Evolutionary conservation across 2,329 filamentous ascomycete genomes (phyloP).

Genomic region (Ciborinia camelliae): DNA sequence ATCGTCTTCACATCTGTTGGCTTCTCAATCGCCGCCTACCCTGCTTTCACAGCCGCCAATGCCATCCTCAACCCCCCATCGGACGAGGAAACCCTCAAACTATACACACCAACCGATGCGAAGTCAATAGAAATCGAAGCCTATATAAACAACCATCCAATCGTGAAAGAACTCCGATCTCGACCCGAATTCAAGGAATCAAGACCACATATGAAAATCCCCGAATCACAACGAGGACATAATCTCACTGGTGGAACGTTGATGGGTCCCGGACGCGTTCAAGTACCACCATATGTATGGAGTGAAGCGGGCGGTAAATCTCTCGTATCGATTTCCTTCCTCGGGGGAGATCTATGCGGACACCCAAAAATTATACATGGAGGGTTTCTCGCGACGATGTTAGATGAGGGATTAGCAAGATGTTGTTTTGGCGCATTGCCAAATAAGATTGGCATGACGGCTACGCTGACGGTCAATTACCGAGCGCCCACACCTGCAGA

Average conservation of each 20-base stretch:
- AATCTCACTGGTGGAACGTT: slow-evolving; percentile 83
- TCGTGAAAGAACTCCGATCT: slow-evolving; percentile 65
- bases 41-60: slow-evolving; percentile 48
- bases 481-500: slow-evolving; percentile 73
- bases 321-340: slow-evolving; percentile 69
- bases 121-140: slow-evolving; percentile 60
- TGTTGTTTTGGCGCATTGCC: slow-evolving; percentile 88
- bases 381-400: slow-evolving; percentile 82
- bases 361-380: slow-evolving; percentile 91
- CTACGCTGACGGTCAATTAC: slow-evolving; percentile 80
- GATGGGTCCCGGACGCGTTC: slow-evolving; percentile 69
- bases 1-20: slow-evolving; percentile 49
- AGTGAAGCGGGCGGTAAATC: slow-evolving; percentile 65
- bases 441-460: slow-evolving; percentile 81
- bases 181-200: slow-evolving; percentile 68
- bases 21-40: slow-evolving; percentile 55
- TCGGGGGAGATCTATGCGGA: slow-evolving; percentile 78
- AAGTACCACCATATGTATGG: slow-evolving; percentile 79
- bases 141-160: slow-evolving; percentile 70
- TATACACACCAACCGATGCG: slow-evolving; percentile 59
- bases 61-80: slow-evolving; percentile 53
- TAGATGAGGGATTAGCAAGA: slow-evolving; percentile 85
- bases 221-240: slow-evolving; percentile 62
- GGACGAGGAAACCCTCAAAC: slow-evolving; percentile 68
- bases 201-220: slow-evolving; percentile 84